These are phyloP conservation scores for Rhizophagus clarus DNA, from an alignment of 192 early-diverging fungal species.

Conservation along the genomic window DNA sequence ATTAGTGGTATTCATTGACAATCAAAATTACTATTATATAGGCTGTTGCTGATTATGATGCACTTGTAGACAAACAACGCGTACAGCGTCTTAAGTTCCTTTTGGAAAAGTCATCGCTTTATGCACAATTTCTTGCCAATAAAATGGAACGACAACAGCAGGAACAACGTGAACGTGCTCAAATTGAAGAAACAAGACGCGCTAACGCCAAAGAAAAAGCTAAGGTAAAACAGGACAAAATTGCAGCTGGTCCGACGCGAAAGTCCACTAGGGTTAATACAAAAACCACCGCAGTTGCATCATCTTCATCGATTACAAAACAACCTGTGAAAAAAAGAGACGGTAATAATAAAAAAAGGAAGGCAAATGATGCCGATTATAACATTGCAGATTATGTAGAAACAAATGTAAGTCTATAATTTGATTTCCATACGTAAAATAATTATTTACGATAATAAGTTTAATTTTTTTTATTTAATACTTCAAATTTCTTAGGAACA, in stretches of 20 bases:
- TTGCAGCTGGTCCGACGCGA: slow-evolving; percentile 15
- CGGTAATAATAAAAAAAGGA: slow-evolving; percentile 47
- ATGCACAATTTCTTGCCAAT: slow-evolving; percentile 74
- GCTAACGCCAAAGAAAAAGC: slow-evolving; percentile 31
- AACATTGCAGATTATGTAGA: slow-evolving; percentile 53
- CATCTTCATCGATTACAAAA: background rate
- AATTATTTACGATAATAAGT: no score
- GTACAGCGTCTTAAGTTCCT: slow-evolving; percentile 78
- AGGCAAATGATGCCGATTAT: slow-evolving; percentile 49
- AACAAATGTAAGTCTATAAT: slow-evolving; percentile 37
- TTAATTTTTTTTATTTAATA: no score
- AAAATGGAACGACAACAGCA: slow-evolving; percentile 76
- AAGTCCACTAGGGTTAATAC: slow-evolving; percentile 7
- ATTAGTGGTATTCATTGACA: no score
- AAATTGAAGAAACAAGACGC: slow-evolving; percentile 33
- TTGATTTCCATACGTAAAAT: background rate
- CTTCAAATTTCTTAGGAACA: background rate
- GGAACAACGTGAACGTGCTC: slow-evolving; percentile 59
- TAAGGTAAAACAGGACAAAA: slow-evolving; percentile 31
- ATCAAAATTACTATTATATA: slow-evolving; percentile 26
- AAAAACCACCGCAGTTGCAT: background rate
- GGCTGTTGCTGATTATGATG: slow-evolving; percentile 67
- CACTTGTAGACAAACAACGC: slow-evolving; percentile 60
- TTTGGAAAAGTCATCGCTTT: slow-evolving; percentile 80
- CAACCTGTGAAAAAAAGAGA: slow-evolving; percentile 26